Evolutionary conservation across 1,284 basidiomycete genomes (phyloP).

Genomic region (Melanopsichium pennsylvanicum): DNA sequence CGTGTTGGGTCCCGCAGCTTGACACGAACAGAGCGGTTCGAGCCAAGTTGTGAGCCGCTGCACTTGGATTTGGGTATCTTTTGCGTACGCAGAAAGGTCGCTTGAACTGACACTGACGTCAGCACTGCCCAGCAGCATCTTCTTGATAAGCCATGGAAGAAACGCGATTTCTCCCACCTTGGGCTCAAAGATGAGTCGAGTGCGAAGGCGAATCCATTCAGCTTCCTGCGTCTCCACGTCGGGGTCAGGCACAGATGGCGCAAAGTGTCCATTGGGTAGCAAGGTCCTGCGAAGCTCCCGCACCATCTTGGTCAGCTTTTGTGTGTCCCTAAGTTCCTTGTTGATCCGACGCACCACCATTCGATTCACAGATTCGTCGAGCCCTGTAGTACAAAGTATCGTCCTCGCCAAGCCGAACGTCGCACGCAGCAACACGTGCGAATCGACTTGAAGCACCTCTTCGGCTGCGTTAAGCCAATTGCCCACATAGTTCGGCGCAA

Average conservation of each 20-base stretch:
- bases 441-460: constrained; percentile 15
- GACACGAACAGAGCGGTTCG: constrained; percentile 41
- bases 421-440: constrained; percentile 12
- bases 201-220: constrained; percentile 36
- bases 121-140: constrained; percentile 24
- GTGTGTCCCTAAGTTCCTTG: constrained; percentile 14
- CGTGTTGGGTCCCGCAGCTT: constrained; percentile 46
- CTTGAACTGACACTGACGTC: constrained; percentile 1
- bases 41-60: constrained; percentile 32
- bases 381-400: constrained; percentile 7
- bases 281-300: constrained; percentile 20
- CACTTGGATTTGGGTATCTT: constrained; percentile 21
- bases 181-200: constrained; percentile 9
- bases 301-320: constrained; percentile 12
- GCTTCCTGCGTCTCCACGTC: constrained; percentile 24
- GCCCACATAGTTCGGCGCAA: constrained; percentile 19
- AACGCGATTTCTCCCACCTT: not conserved
- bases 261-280: constrained; percentile 36
- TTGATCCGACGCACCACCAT: constrained; percentile 17
- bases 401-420: constrained; percentile 16
- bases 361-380: constrained; percentile 19
- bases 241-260: constrained; percentile 36
- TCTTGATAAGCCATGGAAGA: constrained; percentile 8
- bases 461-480: constrained; percentile 30
- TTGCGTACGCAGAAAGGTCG: constrained; percentile 1